Base-by-base conservation (phyloP, 2,329 filamentous ascomycete species). In the Aureobasidium sp. region DNA sequence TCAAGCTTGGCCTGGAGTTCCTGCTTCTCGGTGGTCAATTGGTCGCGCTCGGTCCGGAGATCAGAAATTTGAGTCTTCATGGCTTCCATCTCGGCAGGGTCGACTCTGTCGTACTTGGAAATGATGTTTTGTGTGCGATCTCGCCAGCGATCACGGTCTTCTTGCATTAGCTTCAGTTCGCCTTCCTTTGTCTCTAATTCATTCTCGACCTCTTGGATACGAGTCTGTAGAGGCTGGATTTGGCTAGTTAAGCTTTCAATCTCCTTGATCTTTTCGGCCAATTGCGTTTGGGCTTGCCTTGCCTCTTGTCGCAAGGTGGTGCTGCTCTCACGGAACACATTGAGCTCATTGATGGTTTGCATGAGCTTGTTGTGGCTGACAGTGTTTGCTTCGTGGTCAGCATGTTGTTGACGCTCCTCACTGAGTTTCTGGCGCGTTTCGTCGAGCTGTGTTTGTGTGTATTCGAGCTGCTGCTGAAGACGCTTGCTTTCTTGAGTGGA, bases 51-150 rank as follows among this genome's bases (percentile, higher is more conserved):
- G 4, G 74, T 72, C 59, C 82, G 70, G 47, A 79, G 66, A 29
- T 72, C 71, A 16, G 84, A 77, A 59, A 97, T 83, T 63, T 87
- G 86, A 70, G 89, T 85, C 77, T 94, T 96, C 62, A 99, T 82
- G 63, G 88, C 86, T 68, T 97, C 93, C 71, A 97, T 83, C 70
- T 97, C 93, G 3, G 90, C 90, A 47, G 94, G 93, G 71, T 99
- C 94, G 58, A 95, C 90, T 61, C 93, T 90, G 67, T 96, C 92
- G 71, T 97, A 97, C 72, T 96, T 97, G 66, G 91, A 91, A 55
- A 99, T 83, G 64, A 99, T 97, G 67, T 95, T 90, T 71, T 97
- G 91, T 1, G 91, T 95, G 27, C 94, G 88, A 79, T 97, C 93
- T 75, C 96, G 91, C 90, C 93, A 97, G 62, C 90, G 85, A 71